Evolutionary conservation across 352 stramenopile genomes (phyloP).

Genomic region (Pythium grandisporangium): DNA sequence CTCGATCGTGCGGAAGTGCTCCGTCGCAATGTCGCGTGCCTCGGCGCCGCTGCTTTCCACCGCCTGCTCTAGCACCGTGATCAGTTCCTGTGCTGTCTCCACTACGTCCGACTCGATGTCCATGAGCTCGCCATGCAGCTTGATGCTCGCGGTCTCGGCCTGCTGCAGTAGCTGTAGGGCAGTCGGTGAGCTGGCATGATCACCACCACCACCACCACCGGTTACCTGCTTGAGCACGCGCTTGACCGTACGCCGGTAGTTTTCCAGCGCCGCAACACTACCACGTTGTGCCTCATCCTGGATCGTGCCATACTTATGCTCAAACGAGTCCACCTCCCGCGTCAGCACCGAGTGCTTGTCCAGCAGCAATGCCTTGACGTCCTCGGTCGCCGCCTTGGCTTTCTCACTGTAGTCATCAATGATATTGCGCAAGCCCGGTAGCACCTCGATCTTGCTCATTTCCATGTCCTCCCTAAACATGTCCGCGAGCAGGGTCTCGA

Average conservation of each 20-base stretch:
- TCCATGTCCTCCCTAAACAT: constrained; percentile 92
- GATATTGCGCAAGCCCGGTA: constrained; percentile 84
- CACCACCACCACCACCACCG: constrained; percentile 4
- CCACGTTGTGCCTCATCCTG: constrained; percentile 55
- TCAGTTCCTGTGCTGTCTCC: constrained; percentile 62
- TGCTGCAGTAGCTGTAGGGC: constrained; percentile 77
- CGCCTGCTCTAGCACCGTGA: constrained; percentile 41
- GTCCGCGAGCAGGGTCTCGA: constrained; percentile 84
- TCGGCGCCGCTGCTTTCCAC: constrained; percentile 61
- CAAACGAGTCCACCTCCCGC: constrained; percentile 52
- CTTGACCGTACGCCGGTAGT: constrained; percentile 71
- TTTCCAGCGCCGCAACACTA: constrained; percentile 76
- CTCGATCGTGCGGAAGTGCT: constrained; percentile 86
- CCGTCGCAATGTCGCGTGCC: constrained; percentile 49
- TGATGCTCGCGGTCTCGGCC: constrained; percentile 73
- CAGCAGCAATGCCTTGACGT: constrained; percentile 72
- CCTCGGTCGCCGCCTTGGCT: constrained; percentile 68
- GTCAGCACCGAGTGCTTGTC: constrained; percentile 53
- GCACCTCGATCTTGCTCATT: constrained; percentile 86
- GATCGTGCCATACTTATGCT: constrained; percentile 48
- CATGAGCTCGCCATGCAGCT: constrained; percentile 82
- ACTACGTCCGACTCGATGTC: constrained; percentile 85
- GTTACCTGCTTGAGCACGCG: constrained; percentile 51
- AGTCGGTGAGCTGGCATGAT: constrained; percentile 11
- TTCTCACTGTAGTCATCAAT: constrained; percentile 88